Base-by-base conservation (phyloP, 1,284 basidiomycete genomes). In the Trichosporon sp. region DNA sequence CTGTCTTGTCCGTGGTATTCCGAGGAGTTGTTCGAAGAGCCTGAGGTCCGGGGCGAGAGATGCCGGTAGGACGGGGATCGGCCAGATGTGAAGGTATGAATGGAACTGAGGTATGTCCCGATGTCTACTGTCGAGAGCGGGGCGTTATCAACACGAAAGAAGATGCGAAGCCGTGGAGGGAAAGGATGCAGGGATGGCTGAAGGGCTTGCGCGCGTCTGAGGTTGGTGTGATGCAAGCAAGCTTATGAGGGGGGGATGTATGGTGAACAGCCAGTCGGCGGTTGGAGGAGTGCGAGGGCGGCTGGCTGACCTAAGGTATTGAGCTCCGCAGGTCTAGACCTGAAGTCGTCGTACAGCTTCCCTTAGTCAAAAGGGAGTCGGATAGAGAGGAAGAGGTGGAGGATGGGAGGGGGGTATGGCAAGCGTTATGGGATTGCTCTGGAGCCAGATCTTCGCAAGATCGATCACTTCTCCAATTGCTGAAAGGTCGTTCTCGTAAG, bases 121-220 rank as follows among this genome's bases (percentile, higher is more conserved):
- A 16, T 48, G 48, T 56, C 56, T 12, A 11, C 0, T 35, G 21
- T 35, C 31, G 56, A 32, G 56, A 35, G 26, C 10, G 21, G 11
- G 56, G 31, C 7, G 31, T 59, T 59, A 59, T 59, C 56, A 59
- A 59, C 56, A 32, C 56, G 56, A 59, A 14, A 31, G 21, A 19
- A 3, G 56, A 59, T 32, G 35, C 16, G 31, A 14, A 32, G 11
- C 56, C n/a, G 56, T 35, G 21, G 26, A 16, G 31, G 26, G 56
- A 7, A 19, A 59, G 56, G 10, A 35, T 31, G 31, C 56, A 32
- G 31, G 56, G 56, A 59, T 59, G 56, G 56, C 31, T 59, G 56
- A 35, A 16, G 56, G 56, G 56, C 56, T 59, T 59, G 56, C 56
- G 56, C 35, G 56, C 56, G 56, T 12, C 21, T 31, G 54, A 16